These are phyloP conservation scores for Buxus sempervirens DNA, from an alignment of 164 flowering plant genomes.

Conservation along the genomic window DNA sequence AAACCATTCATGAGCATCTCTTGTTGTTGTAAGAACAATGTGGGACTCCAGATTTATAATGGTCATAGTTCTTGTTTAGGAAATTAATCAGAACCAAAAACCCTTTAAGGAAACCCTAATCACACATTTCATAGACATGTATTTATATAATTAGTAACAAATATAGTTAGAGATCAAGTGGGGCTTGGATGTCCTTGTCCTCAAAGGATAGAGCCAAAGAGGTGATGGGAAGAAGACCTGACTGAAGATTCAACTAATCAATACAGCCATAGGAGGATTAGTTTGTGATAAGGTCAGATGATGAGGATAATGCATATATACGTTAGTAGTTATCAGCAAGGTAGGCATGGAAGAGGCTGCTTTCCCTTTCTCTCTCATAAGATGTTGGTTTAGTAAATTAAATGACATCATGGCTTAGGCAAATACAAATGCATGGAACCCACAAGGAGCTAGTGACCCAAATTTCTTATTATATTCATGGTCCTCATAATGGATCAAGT, in stretches of 20 bases:
- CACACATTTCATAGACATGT: too few species aligned
- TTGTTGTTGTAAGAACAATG: too few species aligned
- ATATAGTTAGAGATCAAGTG: too few species aligned
- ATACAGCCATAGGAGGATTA: neutral
- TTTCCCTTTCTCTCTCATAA: constrained; percentile 1
- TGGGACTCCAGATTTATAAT: too few species aligned
- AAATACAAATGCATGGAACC: constrained; percentile 15
- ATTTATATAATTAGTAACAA: too few species aligned
- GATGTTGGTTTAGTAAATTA: constrained; percentile 17
- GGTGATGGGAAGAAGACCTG: constrained; percentile 10
- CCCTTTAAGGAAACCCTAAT: too few species aligned
- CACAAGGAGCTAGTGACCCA: neutral
- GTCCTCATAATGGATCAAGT: neutral
- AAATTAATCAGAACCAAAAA: too few species aligned
- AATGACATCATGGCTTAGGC: constrained; percentile 35
- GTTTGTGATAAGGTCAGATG: neutral
- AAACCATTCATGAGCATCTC: too few species aligned
- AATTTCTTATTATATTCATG: neutral
- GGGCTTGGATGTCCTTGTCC: too few species aligned
- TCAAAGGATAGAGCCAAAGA: neutral
- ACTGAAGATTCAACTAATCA: constrained; percentile 9
- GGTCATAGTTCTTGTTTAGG: too few species aligned
- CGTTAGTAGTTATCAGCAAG: neutral
- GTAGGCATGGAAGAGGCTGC: neutral
- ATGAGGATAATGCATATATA: neutral